Percentiles rank a stretch among this genome's conserved stretches.
Conservation (phyloP, 1,284 basidiomycete genomes). For the Moesziomyces sp. region DNA sequence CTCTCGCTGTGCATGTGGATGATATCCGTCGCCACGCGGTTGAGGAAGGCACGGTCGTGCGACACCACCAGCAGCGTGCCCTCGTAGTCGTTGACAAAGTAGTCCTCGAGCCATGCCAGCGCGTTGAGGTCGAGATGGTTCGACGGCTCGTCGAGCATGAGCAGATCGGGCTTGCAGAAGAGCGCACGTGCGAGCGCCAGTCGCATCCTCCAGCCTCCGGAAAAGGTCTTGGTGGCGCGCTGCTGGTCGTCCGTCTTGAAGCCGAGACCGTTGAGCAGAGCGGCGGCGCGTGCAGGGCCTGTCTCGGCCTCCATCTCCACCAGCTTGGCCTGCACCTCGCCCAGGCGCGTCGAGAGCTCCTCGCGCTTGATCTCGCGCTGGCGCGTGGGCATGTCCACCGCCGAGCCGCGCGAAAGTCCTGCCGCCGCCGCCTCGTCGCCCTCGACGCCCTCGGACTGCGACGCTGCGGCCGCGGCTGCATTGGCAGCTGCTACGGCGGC, state of each 20-base stretch:
- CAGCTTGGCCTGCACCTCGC: conserved; percentile 88
- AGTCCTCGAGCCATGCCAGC: conserved; percentile 70
- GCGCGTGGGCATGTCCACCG: conserved; percentile 65
- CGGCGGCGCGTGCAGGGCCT: conserved; percentile 90
- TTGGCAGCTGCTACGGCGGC: conserved; percentile 50
- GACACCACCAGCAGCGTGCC: conserved; percentile 96
- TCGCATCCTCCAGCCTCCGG: conserved; percentile 99
- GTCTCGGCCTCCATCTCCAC: conserved; percentile 98
- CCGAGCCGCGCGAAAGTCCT: conserved; percentile 52
- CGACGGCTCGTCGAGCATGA: conserved; percentile 75
- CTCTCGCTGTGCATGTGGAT: conserved; percentile 95
- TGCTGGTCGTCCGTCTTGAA: conserved; percentile 87
- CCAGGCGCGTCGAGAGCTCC: conserved; percentile 83
- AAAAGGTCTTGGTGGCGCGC: conserved; percentile 78
- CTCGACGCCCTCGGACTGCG: conserved; percentile 13
- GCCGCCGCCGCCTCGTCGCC: conserved; percentile 24
- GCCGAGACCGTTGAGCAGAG: conserved; percentile 88
- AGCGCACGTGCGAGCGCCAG: conserved; percentile 93
- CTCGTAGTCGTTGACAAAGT: conserved; percentile 86
- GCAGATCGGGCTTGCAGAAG: conserved; percentile 80
- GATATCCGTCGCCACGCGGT: conserved; percentile 96
- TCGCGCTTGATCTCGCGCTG: conserved; percentile 72
- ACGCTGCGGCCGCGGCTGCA: conserved; percentile 35
- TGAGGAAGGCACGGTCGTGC: conserved; percentile 98
- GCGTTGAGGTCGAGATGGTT: conserved; percentile 82